Base-by-base conservation (phyloP, 495 filamentous ascomycete genomes). In the Copromyces sp. region DNA sequence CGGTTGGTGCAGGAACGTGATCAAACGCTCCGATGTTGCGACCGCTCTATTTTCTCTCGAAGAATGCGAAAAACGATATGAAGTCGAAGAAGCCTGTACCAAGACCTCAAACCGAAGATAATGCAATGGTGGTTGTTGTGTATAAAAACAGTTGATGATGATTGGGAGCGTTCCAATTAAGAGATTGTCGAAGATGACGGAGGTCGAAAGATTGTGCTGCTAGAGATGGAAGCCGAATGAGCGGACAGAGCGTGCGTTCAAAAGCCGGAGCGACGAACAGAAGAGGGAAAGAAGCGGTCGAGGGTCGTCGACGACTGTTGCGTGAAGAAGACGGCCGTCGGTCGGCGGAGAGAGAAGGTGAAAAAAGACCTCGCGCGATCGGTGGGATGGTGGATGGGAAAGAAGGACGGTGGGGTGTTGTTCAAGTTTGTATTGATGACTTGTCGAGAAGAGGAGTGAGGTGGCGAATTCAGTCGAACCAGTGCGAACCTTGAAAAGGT, bases 21-120 rank as follows among this genome's bases (percentile, higher is more conserved):
- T 80, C 75, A 73, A 80, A 78, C 78, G 79, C 72, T 73, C 71
- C 69, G 68, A 71, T 76, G 70, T 74, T 59, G 74, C 74, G 72
- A 71, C 76, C 69, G 72, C 45, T 81, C 78, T 80, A 77, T 77
- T 69, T 72, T 79, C 75, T 77, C 79, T 75, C n/a, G 73, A 75
- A 77, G 75, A 74, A 70, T 70, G 71, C 65, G 71, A 74, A 79
- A 79, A 79, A 77, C 59, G 74, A 80, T 77, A 74, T 75, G 71
- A 70, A 40, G n/a, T 72, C 39, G 74, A 73, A 75, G 75, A 78
- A 73, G 73, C 70, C 70, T 32, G 45, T 75, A 69, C 47, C 71
- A 69, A 70, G 47, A 74, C 72, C 59, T 72, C 72, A 77, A 71
- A 65, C 74, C 74, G 70, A 29, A 74, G 74, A 72, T 68, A 68